These are phyloP conservation scores for Aphanomyces astaci DNA, from an alignment of 352 stramenopile genomes.

Conservation along the genomic window DNA sequence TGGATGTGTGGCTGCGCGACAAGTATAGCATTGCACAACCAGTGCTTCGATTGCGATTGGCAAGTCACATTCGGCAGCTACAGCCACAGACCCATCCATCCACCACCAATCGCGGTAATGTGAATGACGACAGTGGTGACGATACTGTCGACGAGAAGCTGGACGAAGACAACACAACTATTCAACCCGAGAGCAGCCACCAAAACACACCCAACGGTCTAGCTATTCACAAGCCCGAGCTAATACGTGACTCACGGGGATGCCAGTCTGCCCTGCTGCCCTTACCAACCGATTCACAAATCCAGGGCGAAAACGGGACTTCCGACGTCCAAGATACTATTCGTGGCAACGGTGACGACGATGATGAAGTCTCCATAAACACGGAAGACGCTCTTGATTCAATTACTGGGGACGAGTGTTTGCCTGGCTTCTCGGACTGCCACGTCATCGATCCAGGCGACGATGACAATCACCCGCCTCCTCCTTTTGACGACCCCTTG, in stretches of 20 bases:
- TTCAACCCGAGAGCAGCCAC: no score
- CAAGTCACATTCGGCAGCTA: not conserved
- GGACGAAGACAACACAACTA: no score
- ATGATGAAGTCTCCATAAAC: not conserved
- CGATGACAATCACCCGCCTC: not conserved
- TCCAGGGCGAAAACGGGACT: no score
- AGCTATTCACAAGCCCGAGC: no score
- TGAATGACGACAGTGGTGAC: not conserved
- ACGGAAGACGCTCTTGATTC: not conserved
- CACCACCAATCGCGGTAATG: not conserved
- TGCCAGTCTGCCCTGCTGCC: no score
- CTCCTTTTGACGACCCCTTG: not conserved
- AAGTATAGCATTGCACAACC: not conserved
- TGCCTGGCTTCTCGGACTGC: not conserved
- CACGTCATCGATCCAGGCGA: not conserved
- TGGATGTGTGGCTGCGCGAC: not conserved
- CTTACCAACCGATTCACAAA: no score
- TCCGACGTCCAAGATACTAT: not conserved
- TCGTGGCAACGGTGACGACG: not conserved
- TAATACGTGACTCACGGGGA: no score
- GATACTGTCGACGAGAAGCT: not conserved
- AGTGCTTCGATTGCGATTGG: not conserved
- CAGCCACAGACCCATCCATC: not conserved
- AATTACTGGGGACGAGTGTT: not conserved
- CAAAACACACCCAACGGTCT: no score